phyloP scores from a whole-genome alignment of 495 filamentous ascomycete genomes.

The Copromyces sp. region DNA sequence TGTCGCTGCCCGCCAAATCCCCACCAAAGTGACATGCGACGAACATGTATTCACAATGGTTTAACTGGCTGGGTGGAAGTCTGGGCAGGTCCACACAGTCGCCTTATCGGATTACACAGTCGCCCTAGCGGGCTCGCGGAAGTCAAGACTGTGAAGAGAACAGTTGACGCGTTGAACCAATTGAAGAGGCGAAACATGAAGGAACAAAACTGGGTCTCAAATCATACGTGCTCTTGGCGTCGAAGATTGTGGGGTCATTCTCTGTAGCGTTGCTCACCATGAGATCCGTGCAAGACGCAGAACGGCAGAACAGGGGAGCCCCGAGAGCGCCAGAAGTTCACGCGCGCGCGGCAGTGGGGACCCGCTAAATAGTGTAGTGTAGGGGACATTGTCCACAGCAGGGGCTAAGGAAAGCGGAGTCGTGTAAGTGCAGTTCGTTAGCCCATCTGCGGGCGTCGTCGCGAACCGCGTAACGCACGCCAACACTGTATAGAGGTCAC shows the following conservation, averaged over 20 bases:
- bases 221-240: not conserved
- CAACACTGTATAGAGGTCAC: not conserved
- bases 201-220: not conserved
- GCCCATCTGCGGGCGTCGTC: constrained; percentile 18
- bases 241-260: not conserved
- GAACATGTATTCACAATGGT: no score
- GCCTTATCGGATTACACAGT: no score
- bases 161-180: not conserved
- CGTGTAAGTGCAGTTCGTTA: constrained; percentile 14
- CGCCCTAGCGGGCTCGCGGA: no score
- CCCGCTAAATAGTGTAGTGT: not conserved
- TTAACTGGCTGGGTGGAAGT: no score
- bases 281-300: constrained; percentile 3
- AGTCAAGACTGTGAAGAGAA: not conserved
- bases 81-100: no score
- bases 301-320: not conserved
- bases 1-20: no score
- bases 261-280: constrained; percentile 10
- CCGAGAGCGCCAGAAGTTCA: not conserved
- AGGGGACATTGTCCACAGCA: not conserved
- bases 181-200: not conserved
- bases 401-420: not conserved
- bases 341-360: not conserved
- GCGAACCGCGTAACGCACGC: constrained; percentile 24
- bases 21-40: no score